A percentile compares a stretch with the other conserved stretches of the same genome.
phyloP scores from a whole-genome alignment of 2,329 filamentous ascomycete genomes.

The Pezicula radicicola region DNA sequence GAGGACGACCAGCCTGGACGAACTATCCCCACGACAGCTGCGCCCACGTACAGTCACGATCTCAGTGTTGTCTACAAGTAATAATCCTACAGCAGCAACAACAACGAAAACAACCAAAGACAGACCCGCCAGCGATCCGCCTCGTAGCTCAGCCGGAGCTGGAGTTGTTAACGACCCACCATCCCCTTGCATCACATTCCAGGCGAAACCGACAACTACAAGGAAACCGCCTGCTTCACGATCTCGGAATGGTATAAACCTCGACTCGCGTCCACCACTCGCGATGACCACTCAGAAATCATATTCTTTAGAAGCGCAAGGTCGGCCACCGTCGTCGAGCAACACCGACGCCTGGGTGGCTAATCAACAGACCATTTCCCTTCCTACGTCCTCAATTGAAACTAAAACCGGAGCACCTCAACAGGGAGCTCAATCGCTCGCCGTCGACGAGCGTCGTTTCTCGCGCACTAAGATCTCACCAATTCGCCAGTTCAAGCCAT shows the following conservation, averaged over 20 bases:
- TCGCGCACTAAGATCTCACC: constrained; percentile 22
- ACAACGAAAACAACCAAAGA: not conserved
- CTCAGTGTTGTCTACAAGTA: no score
- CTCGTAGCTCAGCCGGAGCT: not conserved
- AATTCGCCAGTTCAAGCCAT: constrained; percentile 24
- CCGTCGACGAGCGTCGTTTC: not conserved
- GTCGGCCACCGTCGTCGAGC: not conserved
- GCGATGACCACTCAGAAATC: not conserved
- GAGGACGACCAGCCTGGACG: no score
- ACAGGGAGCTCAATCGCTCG: not conserved
- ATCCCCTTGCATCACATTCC: not conserved
- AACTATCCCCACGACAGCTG: not conserved
- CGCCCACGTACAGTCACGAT: not conserved
- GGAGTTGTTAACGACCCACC: not conserved
- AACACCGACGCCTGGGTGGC: not conserved
- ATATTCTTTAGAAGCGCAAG: not conserved
- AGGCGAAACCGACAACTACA: not conserved
- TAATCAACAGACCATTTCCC: not conserved
- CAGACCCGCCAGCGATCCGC: not conserved
- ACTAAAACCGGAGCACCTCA: not conserved
- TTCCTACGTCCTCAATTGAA: not conserved
- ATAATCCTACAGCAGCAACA: not conserved
- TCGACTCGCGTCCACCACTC: not conserved
- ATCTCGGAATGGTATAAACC: not conserved
- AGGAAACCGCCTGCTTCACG: not conserved